Base-by-base conservation (phyloP, 495 filamentous ascomycete genomes). In the Neurospora sp. region DNA sequence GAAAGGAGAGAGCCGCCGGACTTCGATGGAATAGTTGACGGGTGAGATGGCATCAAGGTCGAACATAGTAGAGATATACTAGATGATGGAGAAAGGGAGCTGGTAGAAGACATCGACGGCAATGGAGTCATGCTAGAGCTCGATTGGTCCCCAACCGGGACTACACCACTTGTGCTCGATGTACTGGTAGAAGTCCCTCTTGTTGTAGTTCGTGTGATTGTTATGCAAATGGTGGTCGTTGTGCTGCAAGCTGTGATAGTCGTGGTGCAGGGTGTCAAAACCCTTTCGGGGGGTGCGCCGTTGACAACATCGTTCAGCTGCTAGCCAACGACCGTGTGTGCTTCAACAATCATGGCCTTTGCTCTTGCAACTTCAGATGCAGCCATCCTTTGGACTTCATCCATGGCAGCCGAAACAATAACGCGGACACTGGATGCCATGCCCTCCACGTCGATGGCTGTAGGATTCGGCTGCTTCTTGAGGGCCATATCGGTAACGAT, bases 331-430 rank as follows among this genome's bases (percentile, higher is more conserved):
- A 70, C 38, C 39, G 59, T n/a, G n/a, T 68, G 70, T 38, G 71
- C 73, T 27, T 65, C 75, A 39, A 69, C 45, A 61, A 76, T 75
- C 70, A 77, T 75, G 3, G 75, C 71, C 37, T 72, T 73, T 65
- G 47, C 74, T 42, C 35, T 74, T 9, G 74, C 71, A 69, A 75
- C 70, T 40, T 77, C 74, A 1, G 70, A 71, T 37, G 74, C 44
- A 39, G 70, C 75, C 18, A 77, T 70, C 9, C 20, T 53, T 31
- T 77, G 75, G 8, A 74, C 74, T 47, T 77, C 53, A 16, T 61
- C 41, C 70, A 74, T 71, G 22, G 75, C 73, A 31, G 70, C 70
- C 8, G 74, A 77, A 14, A 77, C 74, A 40, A 77, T 77, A 37
- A 69, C 72, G 40, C 72, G 70, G 2, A 75, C 72, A 8, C 70